Evolutionary conservation across 768 basidiomycete species (phyloP).

Genomic region (Pleurotus salmoneostramineus): DNA sequence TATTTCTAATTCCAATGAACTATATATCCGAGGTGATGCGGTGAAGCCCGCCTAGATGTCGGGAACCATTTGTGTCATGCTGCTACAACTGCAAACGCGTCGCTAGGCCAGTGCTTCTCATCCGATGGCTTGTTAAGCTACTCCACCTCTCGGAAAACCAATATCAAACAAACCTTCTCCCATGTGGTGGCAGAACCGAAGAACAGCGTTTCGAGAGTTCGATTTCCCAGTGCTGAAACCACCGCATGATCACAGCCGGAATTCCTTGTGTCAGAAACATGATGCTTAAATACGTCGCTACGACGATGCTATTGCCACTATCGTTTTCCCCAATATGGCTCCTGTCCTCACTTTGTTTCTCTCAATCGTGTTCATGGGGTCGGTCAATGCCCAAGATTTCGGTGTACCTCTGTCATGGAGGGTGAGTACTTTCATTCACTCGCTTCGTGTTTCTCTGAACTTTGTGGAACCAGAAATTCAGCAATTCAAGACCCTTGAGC

Average conservation of each 20-base stretch:
- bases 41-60: too few relatives aligned
- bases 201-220: not conserved
- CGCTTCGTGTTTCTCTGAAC: not conserved
- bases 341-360: not conserved
- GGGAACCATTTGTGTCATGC: too few relatives aligned
- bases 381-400: slow-evolving; percentile 17
- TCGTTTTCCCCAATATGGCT: not conserved
- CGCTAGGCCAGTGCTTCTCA: too few relatives aligned
- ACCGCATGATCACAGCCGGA: not conserved
- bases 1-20: too few relatives aligned
- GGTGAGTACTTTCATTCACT: slow-evolving; percentile 13
- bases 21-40: too few relatives aligned
- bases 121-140: not conserved
- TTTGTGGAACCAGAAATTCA: slow-evolving; percentile 30
- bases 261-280: not conserved
- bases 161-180: not conserved
- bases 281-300: not conserved
- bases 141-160: not conserved
- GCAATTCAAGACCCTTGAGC: slow-evolving; percentile 28
- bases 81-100: too few relatives aligned
- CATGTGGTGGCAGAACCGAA: not conserved
- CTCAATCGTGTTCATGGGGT: not conserved
- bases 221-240: not conserved
- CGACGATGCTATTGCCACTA: not conserved
- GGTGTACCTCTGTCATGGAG: slow-evolving; percentile 25